These are phyloP conservation scores for Styphnolobium japonicum DNA, from an alignment of 306 rosid species.

Conservation along the genomic window DNA sequence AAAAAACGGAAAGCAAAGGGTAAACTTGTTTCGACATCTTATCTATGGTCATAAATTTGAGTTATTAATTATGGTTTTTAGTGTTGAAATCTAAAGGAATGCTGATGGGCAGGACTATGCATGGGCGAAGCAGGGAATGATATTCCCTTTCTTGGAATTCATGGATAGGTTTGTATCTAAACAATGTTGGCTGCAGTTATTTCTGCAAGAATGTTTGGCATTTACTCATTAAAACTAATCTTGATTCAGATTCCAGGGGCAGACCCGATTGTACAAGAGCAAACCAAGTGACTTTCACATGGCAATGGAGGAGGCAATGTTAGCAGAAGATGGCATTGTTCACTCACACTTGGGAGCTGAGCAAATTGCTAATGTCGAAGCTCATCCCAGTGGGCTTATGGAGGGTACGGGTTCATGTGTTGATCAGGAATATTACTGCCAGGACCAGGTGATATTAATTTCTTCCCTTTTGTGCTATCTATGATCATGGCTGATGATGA, in stretches of 20 bases:
- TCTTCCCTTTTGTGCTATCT: background rate
- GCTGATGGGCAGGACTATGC: slow-evolving; percentile 68
- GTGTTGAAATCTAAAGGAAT: slow-evolving; percentile 26
- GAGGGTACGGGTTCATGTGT: slow-evolving; percentile 39
- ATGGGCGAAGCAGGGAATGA: slow-evolving; percentile 88
- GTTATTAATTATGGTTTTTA: background rate
- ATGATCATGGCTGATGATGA: background rate
- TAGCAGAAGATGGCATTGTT: slow-evolving; percentile 69
- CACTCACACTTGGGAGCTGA: slow-evolving; percentile 35
- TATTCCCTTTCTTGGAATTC: slow-evolving; percentile 74
- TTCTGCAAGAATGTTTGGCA: background rate
- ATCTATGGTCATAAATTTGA: background rate
- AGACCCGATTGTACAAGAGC: slow-evolving; percentile 74
- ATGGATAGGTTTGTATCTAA: slow-evolving; percentile 69
- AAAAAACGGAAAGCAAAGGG: slow-evolving; percentile 79
- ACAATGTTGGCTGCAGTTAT: background rate
- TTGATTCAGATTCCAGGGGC: slow-evolving; percentile 70
- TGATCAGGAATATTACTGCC: slow-evolving; percentile 33
- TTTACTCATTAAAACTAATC: background rate
- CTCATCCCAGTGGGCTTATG: slow-evolving; percentile 18
- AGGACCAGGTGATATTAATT: slow-evolving; percentile 43
- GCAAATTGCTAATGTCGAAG: slow-evolving; percentile 33
- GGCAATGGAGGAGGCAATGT: slow-evolving; percentile 88
- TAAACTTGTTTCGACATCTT: slow-evolving; percentile 16
- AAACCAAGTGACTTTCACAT: slow-evolving; percentile 61